Conservation (phyloP, 2,329 filamentous ascomycete genomes). For the Colletotrichum sp. region DNA sequence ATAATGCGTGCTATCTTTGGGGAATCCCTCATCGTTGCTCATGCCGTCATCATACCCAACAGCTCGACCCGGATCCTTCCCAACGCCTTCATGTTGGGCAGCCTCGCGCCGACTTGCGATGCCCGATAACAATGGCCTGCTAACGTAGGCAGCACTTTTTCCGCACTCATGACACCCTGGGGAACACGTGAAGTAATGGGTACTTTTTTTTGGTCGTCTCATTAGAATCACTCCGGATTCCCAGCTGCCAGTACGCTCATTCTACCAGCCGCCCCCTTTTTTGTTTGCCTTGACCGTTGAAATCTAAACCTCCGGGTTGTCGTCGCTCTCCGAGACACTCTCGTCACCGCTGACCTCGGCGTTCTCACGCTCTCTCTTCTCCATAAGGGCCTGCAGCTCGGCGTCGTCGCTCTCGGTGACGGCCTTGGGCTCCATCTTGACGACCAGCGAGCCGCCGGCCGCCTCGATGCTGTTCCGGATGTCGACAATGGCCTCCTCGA, state of each 20-base stretch:
- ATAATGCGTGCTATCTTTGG: not conserved
- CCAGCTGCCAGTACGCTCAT: constrained; percentile 21
- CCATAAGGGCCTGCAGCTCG: constrained; percentile 96
- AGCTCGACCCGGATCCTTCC: not conserved
- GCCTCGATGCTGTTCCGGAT: constrained; percentile 81
- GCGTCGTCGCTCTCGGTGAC: constrained; percentile 99
- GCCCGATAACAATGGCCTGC: not conserved
- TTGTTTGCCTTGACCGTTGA: constrained; percentile 6
- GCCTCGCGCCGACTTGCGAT: not conserved
- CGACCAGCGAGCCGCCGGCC: constrained; percentile 79
- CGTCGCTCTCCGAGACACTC: constrained; percentile 93
- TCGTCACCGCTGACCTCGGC: constrained; percentile 98
- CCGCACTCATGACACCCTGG: not conserved
- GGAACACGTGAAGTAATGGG: not conserved
- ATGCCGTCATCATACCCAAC: not conserved
- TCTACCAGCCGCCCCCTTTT: constrained; percentile 20
- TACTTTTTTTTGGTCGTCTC: constrained; percentile 18
- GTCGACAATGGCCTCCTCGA: constrained; percentile 89
- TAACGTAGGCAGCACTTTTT: not conserved
- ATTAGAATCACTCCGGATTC: constrained; percentile 17
- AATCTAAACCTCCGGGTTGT: constrained; percentile 55
- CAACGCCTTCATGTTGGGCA: not conserved
- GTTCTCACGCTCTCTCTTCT: constrained; percentile 98
- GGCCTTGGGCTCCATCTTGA: constrained; percentile 99
- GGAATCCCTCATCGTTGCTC: not conserved